These are phyloP conservation scores for Leptographium lundbergii DNA, from an alignment of 2,329 filamentous ascomycete species.

Conservation along the genomic window DNA sequence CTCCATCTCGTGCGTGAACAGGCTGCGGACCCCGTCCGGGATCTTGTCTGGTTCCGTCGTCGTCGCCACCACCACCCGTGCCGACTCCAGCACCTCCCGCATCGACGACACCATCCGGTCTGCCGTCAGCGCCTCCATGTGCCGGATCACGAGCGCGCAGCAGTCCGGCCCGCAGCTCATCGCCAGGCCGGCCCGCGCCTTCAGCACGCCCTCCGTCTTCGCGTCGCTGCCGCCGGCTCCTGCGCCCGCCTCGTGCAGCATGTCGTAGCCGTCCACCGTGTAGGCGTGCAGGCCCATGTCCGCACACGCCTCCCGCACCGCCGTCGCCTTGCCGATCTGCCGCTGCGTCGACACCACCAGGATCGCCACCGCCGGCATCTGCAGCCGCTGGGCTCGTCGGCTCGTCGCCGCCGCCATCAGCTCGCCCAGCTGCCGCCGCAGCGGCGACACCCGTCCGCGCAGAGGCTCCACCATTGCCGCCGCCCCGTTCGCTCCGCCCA, in stretches of 20 bases:
- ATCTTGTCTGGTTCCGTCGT: slow-evolving; percentile 94
- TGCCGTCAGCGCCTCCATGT: slow-evolving; percentile 81
- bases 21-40: slow-evolving; percentile 72
- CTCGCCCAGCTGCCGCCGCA: slow-evolving; percentile 65
- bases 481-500: slow-evolving; percentile 19
- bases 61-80: slow-evolving; percentile 78
- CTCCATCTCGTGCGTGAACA: slow-evolving; percentile 93
- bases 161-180: slow-evolving; percentile 76
- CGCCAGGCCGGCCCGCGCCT: slow-evolving; percentile 76
- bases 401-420: slow-evolving; percentile 83
- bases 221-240: slow-evolving; percentile 49
- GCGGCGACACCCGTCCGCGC: slow-evolving; percentile 33
- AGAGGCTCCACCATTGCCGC: slow-evolving; percentile 32
- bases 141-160: slow-evolving; percentile 74
- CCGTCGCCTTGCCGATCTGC: slow-evolving; percentile 80
- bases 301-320: slow-evolving; percentile 64
- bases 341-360: slow-evolving; percentile 84
- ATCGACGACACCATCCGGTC: slow-evolving; percentile 81
- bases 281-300: slow-evolving; percentile 89
- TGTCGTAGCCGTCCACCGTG: slow-evolving; percentile 80
- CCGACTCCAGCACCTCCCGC: slow-evolving; percentile 68
- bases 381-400: slow-evolving; percentile 70
- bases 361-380: slow-evolving; percentile 78
- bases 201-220: slow-evolving; percentile 84
- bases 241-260: slow-evolving; percentile 79